These are phyloP conservation scores for Reutealis trisperma DNA, from an alignment of 345 rosid genomes.

Conservation along the genomic window DNA sequence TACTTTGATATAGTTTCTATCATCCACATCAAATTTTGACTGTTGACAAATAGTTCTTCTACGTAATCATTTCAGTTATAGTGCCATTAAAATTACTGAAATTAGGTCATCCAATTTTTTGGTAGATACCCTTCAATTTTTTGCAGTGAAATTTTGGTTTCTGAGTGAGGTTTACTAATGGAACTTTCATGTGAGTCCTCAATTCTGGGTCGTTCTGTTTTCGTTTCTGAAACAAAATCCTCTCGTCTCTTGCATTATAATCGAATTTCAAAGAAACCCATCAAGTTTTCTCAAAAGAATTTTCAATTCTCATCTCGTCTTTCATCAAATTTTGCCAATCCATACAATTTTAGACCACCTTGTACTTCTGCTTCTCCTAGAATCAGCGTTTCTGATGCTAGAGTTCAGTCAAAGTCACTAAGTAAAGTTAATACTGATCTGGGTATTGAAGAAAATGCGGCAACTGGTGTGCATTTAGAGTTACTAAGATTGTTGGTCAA, in stretches of 20 bases:
- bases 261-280: constrained; percentile 36
- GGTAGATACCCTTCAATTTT: not conserved
- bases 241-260: constrained; percentile 32
- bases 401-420: constrained; percentile 27
- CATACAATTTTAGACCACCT: constrained; percentile 20
- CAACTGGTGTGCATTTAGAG: constrained; percentile 33
- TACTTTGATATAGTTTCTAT: not conserved
- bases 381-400: constrained; percentile 25
- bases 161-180: constrained; percentile 19
- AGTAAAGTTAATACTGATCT: constrained; percentile 29
- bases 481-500: constrained; percentile 45
- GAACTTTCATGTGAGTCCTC: constrained; percentile 52
- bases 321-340: constrained; percentile 21
- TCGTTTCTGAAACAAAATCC: constrained; percentile 28
- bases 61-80: not conserved
- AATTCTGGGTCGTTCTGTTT: constrained; percentile 43
- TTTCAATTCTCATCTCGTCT: constrained; percentile 30
- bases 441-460: constrained; percentile 18
- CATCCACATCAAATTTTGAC: not conserved
- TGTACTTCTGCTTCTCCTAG: constrained; percentile 18
- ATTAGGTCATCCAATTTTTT: not conserved
- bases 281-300: constrained; percentile 25
- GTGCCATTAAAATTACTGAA: not conserved
- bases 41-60: not conserved
- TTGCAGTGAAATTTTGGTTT: not conserved